Evolutionary conservation across 1,284 basidiomycete genomes (phyloP), one percentile per base, ranked within the genome.

Genomic region (Fomitopsis schrenkii): DNA sequence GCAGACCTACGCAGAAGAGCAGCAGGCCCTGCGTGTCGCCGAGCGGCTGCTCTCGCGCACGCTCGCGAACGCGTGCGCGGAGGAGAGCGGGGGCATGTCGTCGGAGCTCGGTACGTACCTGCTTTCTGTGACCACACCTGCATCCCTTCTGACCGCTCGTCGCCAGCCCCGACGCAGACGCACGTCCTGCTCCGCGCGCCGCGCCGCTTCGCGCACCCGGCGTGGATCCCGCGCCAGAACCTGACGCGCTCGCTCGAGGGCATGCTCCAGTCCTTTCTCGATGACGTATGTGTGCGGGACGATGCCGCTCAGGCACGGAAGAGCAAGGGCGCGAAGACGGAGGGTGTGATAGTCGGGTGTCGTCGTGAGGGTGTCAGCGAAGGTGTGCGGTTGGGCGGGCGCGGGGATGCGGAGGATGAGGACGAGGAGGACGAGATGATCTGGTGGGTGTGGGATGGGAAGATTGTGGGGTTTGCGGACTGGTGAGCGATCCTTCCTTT

Each of bases 401-500:
- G 46, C 22, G 15, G 35, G 3, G 53, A 52, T 12, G 50, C 26
- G 3, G 45, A 26, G 7, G 63, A 55, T 5, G 55, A 50, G 41
- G 67, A 73, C 12, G 87, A 88, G 65, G 84, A 82, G 19, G 84
- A 88, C 57, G 90, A 91, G 67, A 80, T 88, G 81, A 90, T 91
- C 58, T 91, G 90, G 89, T 91, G 89, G 88, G 83, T 78, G 58
- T 91, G 90, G 89, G 83, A 90, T 65, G 87, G 88, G 9, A 88
- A 85, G 68, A 70, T 91, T 62, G 77, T 77, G n/a, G 88, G 89
- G 0, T 88, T 91, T 67, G 71, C 80, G 33, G 87, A 88, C 58
- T 90, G 87, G 86, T 90, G 64, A 68, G 35, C 30, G 17, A 19
- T 19, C 41, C 5, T 28, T 10, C 30, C 30, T 33, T 5, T 33